Evolutionary conservation across 2,329 filamentous ascomycete genomes (phyloP).

Genomic region (Allantophomopsis cytisporea): DNA sequence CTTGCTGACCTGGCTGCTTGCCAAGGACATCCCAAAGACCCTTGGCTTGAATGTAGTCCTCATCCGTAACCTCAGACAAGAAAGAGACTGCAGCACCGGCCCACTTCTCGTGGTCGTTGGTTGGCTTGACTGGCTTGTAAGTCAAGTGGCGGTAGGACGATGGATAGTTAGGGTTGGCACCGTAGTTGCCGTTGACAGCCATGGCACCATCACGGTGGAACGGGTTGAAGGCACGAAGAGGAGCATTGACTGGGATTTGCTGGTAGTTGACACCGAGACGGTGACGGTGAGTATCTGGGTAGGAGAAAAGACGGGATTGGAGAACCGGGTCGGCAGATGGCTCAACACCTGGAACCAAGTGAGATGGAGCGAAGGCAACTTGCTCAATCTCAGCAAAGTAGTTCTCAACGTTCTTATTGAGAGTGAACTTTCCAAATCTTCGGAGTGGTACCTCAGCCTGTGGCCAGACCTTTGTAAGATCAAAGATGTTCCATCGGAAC

Average conservation of each 20-base stretch:
- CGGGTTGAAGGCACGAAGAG: slow-evolving; percentile 42
- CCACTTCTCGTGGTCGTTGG: slow-evolving; percentile 32
- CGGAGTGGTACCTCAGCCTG: slow-evolving; percentile 46
- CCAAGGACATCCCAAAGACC: slow-evolving; percentile 20
- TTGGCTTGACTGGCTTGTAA: slow-evolving; percentile 26
- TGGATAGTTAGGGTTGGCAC: slow-evolving; percentile 43
- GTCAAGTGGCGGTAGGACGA: slow-evolving; percentile 31
- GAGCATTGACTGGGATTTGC: slow-evolving; percentile 34
- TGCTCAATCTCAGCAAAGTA: slow-evolving; percentile 59
- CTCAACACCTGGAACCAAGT: slow-evolving; percentile 54
- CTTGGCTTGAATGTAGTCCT: slow-evolving; percentile 20
- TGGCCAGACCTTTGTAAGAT: slow-evolving; percentile 59
- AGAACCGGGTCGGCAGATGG: slow-evolving; percentile 58
- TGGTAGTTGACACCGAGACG: slow-evolving; percentile 44
- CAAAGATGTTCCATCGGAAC: slow-evolving; percentile 51
- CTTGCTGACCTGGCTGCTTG: slow-evolving; percentile 35
- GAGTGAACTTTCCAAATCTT: slow-evolving; percentile 45
- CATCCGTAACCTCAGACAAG: slow-evolving; percentile 23
- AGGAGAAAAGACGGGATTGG: slow-evolving; percentile 57
- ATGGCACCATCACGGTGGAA: slow-evolving; percentile 64
- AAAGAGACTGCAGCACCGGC: slow-evolving; percentile 28
- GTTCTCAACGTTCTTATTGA: slow-evolving; percentile 50
- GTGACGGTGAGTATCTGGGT: slow-evolving; percentile 50
- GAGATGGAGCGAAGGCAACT: slow-evolving; percentile 53
- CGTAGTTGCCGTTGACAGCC: slow-evolving; percentile 53